Base-by-base conservation (phyloP, 495 filamentous ascomycete species). In the Aspergillus campestris region DNA sequence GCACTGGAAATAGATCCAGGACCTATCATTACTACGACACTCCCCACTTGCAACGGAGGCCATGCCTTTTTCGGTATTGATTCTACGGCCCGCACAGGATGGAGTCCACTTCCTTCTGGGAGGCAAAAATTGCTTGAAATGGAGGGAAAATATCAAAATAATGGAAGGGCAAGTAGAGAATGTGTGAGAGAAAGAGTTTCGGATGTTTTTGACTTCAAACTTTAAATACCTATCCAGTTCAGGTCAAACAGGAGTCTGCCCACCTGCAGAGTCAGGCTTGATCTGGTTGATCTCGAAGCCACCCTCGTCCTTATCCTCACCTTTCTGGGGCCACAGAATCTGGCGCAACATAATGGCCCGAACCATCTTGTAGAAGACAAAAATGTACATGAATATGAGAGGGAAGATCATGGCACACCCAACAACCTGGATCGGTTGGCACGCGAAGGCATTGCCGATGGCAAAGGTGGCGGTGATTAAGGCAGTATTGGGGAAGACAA, bases 401-500 rank as follows among this genome's bases (percentile, higher is more conserved):
- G 78, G 67, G 12, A 66, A 61, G 0, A 80, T 74, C 61, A 87
- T 70, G 9, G 75, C 81, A 49, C 81, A 84, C 0, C 83, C 87
- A 24, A 86, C 58, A 10, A 88, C 78, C 27, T 79, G 58, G 31
- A 94, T 81, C 1, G 75, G 68, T 27, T 63, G 59, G 51, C 72
- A 81, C 2, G 74, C 66, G 31, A 90, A 79, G 1, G 80, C 80
- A 30, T 71, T 72, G 3, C 78, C 82, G n/a, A 91, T 66, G 3
- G 81, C 80, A 51, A 85, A 81, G 0, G 86, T 90, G 0, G 86
- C 83, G 0, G 82, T 86, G 30, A 84, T 68, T 50, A 89, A 60
- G 0, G 84, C 83, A 6, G 86, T 91, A 51, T 94, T 91, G 3
- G 88, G 88, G 56, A 94, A 94, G 0, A 94, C 73, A 57, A 90